Conservation (phyloP, 1,284 basidiomycete genomes). For the Ganoderma resinaceum region DNA sequence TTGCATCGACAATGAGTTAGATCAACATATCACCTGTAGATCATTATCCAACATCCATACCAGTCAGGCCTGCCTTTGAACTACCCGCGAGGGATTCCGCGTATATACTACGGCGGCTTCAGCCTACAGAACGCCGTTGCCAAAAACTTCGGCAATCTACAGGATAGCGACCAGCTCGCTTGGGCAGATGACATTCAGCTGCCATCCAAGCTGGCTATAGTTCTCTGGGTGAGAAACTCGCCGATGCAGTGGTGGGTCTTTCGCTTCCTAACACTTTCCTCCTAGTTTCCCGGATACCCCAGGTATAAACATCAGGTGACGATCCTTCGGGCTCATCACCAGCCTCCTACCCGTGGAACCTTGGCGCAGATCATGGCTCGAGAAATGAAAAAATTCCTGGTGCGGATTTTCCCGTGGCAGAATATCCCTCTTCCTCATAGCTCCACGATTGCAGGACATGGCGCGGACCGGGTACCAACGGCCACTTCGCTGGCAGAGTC, state of each 20-base stretch:
- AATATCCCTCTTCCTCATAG: neutral
- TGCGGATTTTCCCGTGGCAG: neutral
- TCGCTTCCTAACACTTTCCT: neutral
- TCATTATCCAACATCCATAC: neutral
- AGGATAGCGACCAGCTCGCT: neutral
- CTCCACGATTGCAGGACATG: neutral
- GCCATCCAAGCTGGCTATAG: neutral
- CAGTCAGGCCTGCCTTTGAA: neutral
- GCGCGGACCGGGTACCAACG: neutral
- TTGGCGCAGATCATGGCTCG: neutral
- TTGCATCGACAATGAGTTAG: neutral
- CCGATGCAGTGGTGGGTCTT: too few species aligned
- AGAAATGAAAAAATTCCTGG: neutral
- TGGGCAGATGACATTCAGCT: neutral
- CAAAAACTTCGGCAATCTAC: neutral
- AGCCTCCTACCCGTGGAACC: neutral
- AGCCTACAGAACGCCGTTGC: neutral
- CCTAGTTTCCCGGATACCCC: neutral
- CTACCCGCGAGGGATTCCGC: neutral
- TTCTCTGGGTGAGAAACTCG: neutral
- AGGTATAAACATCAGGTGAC: slow-evolving; percentile 2
- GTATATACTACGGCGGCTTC: neutral
- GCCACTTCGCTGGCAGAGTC: neutral
- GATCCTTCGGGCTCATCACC: neutral
- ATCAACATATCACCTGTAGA: neutral